A percentile compares a stretch with the other conserved stretches of the same genome.
Evolutionary conservation across 2,329 filamentous ascomycete species (phyloP).

Genomic region (Epichloe hybrida): DNA sequence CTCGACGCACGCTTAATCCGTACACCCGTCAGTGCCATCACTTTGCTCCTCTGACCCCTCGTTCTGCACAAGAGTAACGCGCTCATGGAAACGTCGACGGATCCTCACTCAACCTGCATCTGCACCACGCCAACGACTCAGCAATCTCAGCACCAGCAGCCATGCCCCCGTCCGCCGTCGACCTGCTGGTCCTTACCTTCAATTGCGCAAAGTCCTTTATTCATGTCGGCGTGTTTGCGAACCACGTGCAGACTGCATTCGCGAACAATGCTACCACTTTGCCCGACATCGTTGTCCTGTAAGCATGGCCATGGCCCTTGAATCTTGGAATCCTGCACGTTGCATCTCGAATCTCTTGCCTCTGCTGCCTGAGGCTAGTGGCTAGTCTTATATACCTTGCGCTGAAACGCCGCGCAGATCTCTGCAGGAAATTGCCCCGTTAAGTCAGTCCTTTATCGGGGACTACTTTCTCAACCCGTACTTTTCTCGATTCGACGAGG

Average conservation of each 20-base stretch:
- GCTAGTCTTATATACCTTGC: neutral
- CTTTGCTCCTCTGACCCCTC: neutral
- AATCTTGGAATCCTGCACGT: neutral
- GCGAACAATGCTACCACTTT: constrained; percentile 31
- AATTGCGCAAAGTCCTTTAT: constrained; percentile 70
- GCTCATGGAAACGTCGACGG: constrained; percentile 4
- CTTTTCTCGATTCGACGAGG: constrained; percentile 55
- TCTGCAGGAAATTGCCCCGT: constrained; percentile 82
- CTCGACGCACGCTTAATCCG: neutral
- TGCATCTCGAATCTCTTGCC: no score
- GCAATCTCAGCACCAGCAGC: neutral
- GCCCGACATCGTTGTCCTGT: constrained; percentile 45
- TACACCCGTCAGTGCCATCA: no score
- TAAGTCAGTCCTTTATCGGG: constrained; percentile 75
- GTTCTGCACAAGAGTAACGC: neutral
- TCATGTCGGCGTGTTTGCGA: constrained; percentile 55
- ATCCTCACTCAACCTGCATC: neutral
- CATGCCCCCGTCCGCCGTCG: constrained; percentile 38
- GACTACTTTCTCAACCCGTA: constrained; percentile 67
- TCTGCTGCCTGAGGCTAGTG: neutral
- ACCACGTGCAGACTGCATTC: constrained; percentile 52
- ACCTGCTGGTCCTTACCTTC: constrained; percentile 72
- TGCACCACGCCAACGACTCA: neutral
- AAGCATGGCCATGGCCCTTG: constrained; percentile 9
- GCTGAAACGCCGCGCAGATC: constrained; percentile 32